Base-by-base conservation (phyloP, 768 basidiomycete genomes). In the Leucosporidium scottii region DNA sequence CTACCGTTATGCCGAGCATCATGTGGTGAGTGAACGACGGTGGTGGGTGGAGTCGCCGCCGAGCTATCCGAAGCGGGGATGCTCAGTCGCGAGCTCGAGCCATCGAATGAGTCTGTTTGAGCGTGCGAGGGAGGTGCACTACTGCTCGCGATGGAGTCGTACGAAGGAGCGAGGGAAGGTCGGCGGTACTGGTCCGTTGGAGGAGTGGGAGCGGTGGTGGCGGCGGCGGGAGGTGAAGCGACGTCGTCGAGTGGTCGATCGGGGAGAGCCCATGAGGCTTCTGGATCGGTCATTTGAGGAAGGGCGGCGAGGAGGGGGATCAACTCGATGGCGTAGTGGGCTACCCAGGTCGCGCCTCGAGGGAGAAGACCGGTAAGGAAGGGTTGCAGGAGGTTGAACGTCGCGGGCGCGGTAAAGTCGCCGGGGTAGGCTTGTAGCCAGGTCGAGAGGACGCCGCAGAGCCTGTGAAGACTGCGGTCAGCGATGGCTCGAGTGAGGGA, bases 301-400 rank as follows among this genome's bases (percentile, higher is more conserved):
- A 70, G 51, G 0, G 49, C 25, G 18, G 64, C 21, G 15, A 75
- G 63, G n/a, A 71, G 67, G 4, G 69, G 69, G 5, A 69, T 58
- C 30, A 76, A 68, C 31, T 75, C 73, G 60, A 74, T 62, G 5
- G 74, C 73, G 63, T 74, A 74, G 59, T 75, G 75, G 4, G 64
- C 67, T 39, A 75, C 65, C 73, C 73, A 74, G n/a, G 69, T 68
- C 28, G 61, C 60, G 25, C 69, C 67, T 12, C 61, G 55, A 1
- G 69, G 64, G 21, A 74, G 53, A 5, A 76, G 61, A 20, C n/a
- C 28, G 6, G 71, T 66, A 25, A 75, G 56, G 56, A 76, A 74
- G 0, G 60, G 55, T 13, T 64, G 61, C 5, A 75, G 64, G 10
- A 72, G 20, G 10, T 34, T 64, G 39, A 49, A 62, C 4, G 75